These are phyloP conservation scores for Suhomyces wounanorum DNA, from an alignment of 1,139 yeast genomes.

Conservation along the genomic window DNA sequence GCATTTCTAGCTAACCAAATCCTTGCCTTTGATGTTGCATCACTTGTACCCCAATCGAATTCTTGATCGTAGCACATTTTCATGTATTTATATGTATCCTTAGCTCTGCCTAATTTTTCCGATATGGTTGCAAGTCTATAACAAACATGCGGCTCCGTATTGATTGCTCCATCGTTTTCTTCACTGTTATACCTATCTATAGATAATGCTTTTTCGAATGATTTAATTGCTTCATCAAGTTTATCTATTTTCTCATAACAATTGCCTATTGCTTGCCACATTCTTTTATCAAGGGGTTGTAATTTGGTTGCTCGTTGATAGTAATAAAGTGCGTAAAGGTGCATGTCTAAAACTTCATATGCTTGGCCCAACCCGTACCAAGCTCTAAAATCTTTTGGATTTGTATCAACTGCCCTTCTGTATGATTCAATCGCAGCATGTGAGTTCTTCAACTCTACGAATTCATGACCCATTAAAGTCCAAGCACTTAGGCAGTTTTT, in stretches of 20 bases:
- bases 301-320: slow-evolving; percentile 89
- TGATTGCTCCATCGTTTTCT: slow-evolving; percentile 17
- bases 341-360: slow-evolving; percentile 95
- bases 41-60: slow-evolving; percentile 64
- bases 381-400: slow-evolving; percentile 88
- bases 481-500: slow-evolving; percentile 87
- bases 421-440: slow-evolving; percentile 98
- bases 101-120: slow-evolving; percentile 55
- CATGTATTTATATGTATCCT: slow-evolving; percentile 68
- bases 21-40: slow-evolving; percentile 79
- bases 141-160: slow-evolving; percentile 53
- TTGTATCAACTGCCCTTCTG: slow-evolving; percentile 88
- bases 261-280: slow-evolving; percentile 96
- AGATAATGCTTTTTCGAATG: slow-evolving; percentile 57
- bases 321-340: slow-evolving; percentile 85
- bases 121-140: slow-evolving; percentile 70
- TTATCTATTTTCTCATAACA: slow-evolving; percentile 84
- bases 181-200: slow-evolving; percentile 40
- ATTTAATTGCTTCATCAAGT: slow-evolving; percentile 61
- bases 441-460: slow-evolving; percentile 91
- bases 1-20: slow-evolving; percentile 85
- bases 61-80: slow-evolving; percentile 71
- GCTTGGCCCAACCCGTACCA: slow-evolving; percentile 99
- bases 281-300: slow-evolving; percentile 86
- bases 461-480: slow-evolving; percentile 99